phyloP scores from a whole-genome alignment of 1,284 basidiomycete genomes.

The Ceratobasidium sp. region DNA sequence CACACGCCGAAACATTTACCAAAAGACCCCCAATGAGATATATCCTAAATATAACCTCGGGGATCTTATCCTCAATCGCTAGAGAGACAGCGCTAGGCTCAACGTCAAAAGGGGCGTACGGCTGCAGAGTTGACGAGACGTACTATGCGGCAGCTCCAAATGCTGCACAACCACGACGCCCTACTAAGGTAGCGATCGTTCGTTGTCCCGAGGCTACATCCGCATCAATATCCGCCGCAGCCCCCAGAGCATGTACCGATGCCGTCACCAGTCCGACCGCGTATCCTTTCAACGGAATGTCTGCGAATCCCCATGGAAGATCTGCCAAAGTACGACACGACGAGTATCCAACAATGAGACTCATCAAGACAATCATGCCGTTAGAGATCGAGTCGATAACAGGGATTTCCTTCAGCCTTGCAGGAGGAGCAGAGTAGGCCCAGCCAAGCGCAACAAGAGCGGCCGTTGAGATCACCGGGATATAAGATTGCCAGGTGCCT shows the following conservation, averaged over 20 bases:
- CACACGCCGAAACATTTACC: no score
- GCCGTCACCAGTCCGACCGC: constrained; percentile 41
- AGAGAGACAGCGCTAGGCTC: no score
- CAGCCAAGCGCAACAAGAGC: constrained; percentile 3
- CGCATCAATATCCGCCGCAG: no score
- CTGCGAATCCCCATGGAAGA: no score
- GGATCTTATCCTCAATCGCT: no score
- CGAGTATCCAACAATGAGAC: constrained; percentile 42
- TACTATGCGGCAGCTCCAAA: constrained; percentile 42
- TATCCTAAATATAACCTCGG: no score
- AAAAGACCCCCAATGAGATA: no score
- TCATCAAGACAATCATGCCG: constrained; percentile 42
- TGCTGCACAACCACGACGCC: constrained; percentile 35
- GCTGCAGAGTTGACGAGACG: constrained; percentile 21
- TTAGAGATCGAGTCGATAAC: constrained; percentile 44
- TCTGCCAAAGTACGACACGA: constrained; percentile 19
- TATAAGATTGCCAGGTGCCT: constrained; percentile 4
- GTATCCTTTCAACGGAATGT: constrained; percentile 37
- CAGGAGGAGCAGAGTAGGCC: constrained; percentile 43
- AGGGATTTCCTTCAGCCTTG: constrained; percentile 43
- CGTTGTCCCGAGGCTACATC: constrained; percentile 42
- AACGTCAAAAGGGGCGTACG: no score
- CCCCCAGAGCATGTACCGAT: constrained; percentile 44
- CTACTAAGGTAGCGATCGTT: constrained; percentile 44
- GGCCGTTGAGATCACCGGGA: constrained; percentile 2